Conservation (phyloP, 768 basidiomycete genomes). For the Pisolithus microcarpus region DNA sequence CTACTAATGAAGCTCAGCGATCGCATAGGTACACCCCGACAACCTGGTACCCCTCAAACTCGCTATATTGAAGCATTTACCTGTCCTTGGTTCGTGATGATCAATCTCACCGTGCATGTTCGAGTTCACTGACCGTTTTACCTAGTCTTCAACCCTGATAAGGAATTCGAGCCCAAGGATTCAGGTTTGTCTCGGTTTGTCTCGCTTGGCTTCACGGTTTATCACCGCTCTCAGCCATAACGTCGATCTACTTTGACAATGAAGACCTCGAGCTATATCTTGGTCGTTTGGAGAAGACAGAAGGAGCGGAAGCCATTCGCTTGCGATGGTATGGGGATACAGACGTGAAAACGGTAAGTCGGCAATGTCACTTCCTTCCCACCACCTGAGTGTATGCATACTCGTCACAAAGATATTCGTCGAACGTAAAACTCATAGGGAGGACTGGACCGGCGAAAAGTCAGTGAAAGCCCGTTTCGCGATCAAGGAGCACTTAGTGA, state of each 20-base stretch:
- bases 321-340: constrained; percentile 96
- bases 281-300: constrained; percentile 95
- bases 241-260: constrained; percentile 96
- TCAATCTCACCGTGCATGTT: background rate
- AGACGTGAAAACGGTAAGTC: constrained; percentile 64
- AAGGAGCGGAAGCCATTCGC: constrained; percentile 95
- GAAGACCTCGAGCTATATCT: constrained; percentile 94
- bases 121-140: constrained; percentile 5
- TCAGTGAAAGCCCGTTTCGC: constrained; percentile 96
- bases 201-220: background rate
- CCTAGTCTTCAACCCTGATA: constrained; percentile 86
- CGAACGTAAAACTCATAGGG: constrained; percentile 87
- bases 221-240: constrained; percentile 57
- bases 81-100: constrained; percentile 71
- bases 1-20: constrained; percentile 1
- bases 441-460: constrained; percentile 99
- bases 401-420: constrained; percentile 58
- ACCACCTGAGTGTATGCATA: background rate
- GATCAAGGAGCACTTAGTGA: constrained; percentile 89
- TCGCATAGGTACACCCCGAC: constrained; percentile 70
- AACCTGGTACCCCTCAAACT: constrained; percentile 91
- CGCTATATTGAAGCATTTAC: constrained; percentile 85
- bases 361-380: background rate
- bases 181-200: constrained; percentile 40
- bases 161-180: constrained; percentile 84